These are phyloP conservation scores for Sporisorium reilianum DNA, from an alignment of 1,284 basidiomycete species.

Conservation along the genomic window DNA sequence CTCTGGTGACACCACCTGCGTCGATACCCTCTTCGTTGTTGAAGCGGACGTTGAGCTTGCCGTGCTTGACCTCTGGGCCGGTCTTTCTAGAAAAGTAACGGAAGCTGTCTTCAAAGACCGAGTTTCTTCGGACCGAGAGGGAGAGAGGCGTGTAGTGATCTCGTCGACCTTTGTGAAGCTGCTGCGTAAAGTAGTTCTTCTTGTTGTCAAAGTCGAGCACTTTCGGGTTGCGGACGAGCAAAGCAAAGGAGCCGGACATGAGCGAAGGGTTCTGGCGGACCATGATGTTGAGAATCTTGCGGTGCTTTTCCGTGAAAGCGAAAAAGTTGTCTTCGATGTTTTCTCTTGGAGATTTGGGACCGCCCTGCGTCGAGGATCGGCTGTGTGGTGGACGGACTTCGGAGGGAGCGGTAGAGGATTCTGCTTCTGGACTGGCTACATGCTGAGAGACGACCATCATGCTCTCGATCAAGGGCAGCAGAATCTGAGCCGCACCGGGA, in stretches of 20 bases:
- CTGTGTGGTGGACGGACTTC: slow-evolving; percentile 40
- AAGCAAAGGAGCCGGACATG: slow-evolving; percentile 97
- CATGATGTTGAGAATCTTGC: slow-evolving; percentile 95
- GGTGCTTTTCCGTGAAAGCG: slow-evolving; percentile 91
- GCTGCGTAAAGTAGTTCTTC: slow-evolving; percentile 97
- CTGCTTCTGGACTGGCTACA: slow-evolving; percentile 68
- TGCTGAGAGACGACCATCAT: slow-evolving; percentile 99
- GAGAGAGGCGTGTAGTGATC: slow-evolving; percentile 87
- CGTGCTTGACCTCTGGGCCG: slow-evolving; percentile 97
- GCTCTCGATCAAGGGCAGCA: slow-evolving; percentile 67
- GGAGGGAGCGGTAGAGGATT: slow-evolving; percentile 22
- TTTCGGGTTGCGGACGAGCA: slow-evolving; percentile 93
- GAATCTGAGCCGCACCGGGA: slow-evolving; percentile 63
- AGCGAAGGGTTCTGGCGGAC: slow-evolving; percentile 97
- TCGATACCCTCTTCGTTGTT: slow-evolving; percentile 98
- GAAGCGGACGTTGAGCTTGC: slow-evolving; percentile 96
- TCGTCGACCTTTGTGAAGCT: slow-evolving; percentile 83
- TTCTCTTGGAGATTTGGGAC: slow-evolving; percentile 50
- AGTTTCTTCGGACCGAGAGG: slow-evolving; percentile 89
- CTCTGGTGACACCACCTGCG: slow-evolving; percentile 95
- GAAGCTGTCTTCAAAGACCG: slow-evolving; percentile 98
- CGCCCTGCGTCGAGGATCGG: slow-evolving; percentile 37
- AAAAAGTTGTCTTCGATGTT: slow-evolving; percentile 85
- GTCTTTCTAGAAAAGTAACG: slow-evolving; percentile 87
- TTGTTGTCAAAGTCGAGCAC: slow-evolving; percentile 99